A percentile compares a stretch with the other conserved stretches of the same genome.
phyloP scores from a whole-genome alignment of 768 basidiomycete species.

The Lactarius pseudohatsudake region DNA sequence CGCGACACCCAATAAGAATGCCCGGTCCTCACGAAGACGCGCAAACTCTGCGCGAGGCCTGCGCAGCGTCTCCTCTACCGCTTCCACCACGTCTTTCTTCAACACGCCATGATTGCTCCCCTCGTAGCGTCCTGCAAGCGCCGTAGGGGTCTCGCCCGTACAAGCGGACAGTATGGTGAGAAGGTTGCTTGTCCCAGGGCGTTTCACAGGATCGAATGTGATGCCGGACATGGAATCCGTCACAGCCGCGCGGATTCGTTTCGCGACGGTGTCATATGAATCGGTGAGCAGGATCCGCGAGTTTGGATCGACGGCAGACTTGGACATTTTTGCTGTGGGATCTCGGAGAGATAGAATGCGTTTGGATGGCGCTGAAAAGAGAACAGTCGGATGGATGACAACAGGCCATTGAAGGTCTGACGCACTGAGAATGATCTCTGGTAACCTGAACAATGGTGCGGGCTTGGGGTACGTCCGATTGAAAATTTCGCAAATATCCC shows the following conservation, averaged over 20 bases:
- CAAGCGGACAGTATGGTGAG: slow-evolving; percentile 80
- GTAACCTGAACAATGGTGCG: slow-evolving; percentile 64
- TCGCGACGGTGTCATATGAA: slow-evolving; percentile 51
- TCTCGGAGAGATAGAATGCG: slow-evolving; percentile 86
- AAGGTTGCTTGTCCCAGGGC: slow-evolving; percentile 84
- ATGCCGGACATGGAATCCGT: slow-evolving; percentile 80
- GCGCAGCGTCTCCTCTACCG: slow-evolving; percentile 64
- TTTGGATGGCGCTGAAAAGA: slow-evolving; percentile 63
- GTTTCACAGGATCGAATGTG: slow-evolving; percentile 74
- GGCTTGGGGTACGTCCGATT: slow-evolving; percentile 62
- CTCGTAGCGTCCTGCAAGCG: slow-evolving; percentile 52
- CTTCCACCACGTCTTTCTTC: slow-evolving; percentile 74
- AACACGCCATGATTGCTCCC: slow-evolving; percentile 61
- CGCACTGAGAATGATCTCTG: slow-evolving; percentile 73
- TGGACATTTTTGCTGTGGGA: slow-evolving; percentile 91
- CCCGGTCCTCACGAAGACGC: slow-evolving; percentile 56
- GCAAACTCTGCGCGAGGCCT: slow-evolving; percentile 70
- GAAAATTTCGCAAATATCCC: slow-evolving; percentile 81
- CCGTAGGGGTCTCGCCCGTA: slow-evolving; percentile 44
- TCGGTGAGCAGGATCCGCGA: slow-evolving; percentile 91
- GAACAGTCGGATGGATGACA: not conserved
- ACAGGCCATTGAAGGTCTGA: slow-evolving; percentile 4
- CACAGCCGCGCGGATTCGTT: slow-evolving; percentile 77
- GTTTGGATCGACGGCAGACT: slow-evolving; percentile 73
- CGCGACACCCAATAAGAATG: slow-evolving; percentile 63